Conservation (phyloP, 2,329 filamentous ascomycete species). For the Pseudogymnoascus sp. region DNA sequence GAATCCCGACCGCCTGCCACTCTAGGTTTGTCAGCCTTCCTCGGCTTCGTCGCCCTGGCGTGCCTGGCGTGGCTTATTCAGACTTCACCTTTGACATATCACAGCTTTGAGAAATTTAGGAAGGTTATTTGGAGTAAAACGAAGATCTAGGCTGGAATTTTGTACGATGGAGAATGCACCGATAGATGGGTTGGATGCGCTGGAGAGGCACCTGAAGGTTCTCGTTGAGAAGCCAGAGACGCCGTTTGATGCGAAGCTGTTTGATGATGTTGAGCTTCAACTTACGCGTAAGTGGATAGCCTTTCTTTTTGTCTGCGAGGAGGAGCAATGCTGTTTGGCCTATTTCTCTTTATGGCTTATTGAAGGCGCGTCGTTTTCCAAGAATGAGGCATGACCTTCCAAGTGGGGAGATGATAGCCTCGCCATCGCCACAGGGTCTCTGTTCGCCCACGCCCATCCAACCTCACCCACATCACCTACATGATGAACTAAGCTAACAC, state of each 20-base stretch:
- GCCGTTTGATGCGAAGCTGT: conserved; percentile 40
- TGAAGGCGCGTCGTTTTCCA: not conserved
- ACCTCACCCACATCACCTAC: not conserved
- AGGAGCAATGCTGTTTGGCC: not conserved
- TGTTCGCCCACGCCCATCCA: not conserved
- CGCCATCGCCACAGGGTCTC: not conserved
- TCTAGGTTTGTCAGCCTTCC: not conserved
- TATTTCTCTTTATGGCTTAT: not conserved
- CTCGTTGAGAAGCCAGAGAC: conserved; percentile 37
- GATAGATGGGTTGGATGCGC: conserved; percentile 44
- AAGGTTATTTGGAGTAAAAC: not conserved
- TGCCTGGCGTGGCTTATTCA: not conserved
- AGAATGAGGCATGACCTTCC: not conserved
- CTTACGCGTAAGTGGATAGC: conserved; percentile 37
- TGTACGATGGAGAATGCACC: conserved; percentile 33
- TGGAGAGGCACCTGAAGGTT: conserved; percentile 45
- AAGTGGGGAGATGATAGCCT: not conserved
- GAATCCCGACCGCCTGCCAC: not conserved
- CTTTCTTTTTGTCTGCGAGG: not conserved
- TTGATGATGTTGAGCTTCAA: conserved; percentile 52
- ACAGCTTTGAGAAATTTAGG: not conserved
- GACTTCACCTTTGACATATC: not conserved
- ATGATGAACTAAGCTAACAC: not conserved
- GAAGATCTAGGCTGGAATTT: not conserved
- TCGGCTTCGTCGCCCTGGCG: not conserved